Percentiles rank a stretch among this genome's conserved stretches.
phyloP scores from a whole-genome alignment of 108 stramenopile genomes.

The Aurantiochytrium sp. region DNA sequence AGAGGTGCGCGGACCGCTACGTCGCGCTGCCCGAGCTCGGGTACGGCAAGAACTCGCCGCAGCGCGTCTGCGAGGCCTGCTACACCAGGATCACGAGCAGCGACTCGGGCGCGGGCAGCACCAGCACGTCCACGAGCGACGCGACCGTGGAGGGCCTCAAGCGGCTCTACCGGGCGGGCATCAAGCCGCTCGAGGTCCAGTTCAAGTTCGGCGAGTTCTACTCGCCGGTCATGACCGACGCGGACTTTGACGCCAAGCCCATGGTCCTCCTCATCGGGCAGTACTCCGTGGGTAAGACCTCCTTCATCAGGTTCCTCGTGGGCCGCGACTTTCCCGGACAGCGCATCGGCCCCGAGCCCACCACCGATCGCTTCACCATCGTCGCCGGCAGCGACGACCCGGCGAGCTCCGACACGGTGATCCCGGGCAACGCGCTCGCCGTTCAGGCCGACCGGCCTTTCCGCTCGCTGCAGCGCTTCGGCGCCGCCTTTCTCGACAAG shows the following conservation, averaged over 20 bases:
- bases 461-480: constrained; percentile 87
- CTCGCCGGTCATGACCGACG: constrained; percentile 86
- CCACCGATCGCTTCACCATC: constrained; percentile 86
- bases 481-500: constrained; percentile 89
- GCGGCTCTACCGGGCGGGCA: constrained; percentile 7
- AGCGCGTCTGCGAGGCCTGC: constrained; percentile 3
- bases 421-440: constrained; percentile 80
- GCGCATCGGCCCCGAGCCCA: constrained; percentile 95
- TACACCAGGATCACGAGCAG: not conserved
- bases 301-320: constrained; percentile 78
- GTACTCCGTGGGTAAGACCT: constrained; percentile 93
- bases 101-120: not conserved
- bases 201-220: constrained; percentile 91
- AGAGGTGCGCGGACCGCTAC: not conserved
- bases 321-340: constrained; percentile 89
- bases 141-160: not conserved
- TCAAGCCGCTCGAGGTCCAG: constrained; percentile 64
- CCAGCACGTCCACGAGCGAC: not conserved
- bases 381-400: constrained; percentile 73
- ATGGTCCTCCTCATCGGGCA: constrained; percentile 93
- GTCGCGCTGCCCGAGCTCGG: not conserved
- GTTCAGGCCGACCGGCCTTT: constrained; percentile 82
- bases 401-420: constrained; percentile 78
- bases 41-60: constrained; percentile 6
- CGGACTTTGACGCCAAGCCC: constrained; percentile 97